Percentiles rank a stretch among this genome's conserved stretches.
These are phyloP conservation scores for Candida fluviatilis DNA, from an alignment of 805 yeast genomes.

Conservation along the genomic window DNA sequence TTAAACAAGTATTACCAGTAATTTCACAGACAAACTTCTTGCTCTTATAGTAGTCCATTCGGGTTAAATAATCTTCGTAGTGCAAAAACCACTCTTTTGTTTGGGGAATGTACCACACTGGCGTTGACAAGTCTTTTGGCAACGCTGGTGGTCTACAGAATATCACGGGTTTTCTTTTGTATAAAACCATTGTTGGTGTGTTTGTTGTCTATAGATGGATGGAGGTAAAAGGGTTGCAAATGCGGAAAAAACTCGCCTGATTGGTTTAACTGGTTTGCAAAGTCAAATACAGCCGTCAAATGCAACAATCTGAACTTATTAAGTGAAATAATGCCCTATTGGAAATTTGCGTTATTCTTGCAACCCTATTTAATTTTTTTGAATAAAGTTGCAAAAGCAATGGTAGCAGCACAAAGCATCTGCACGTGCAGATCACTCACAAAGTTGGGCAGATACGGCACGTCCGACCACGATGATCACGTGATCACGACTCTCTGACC, in stretches of 20 bases:
- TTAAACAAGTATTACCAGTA: slow-evolving; percentile 87
- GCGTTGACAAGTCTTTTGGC: slow-evolving; percentile 52
- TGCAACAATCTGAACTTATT: no score
- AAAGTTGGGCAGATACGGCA: neutral
- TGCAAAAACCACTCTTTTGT: slow-evolving; percentile 85
- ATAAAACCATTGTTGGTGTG: slow-evolving; percentile 57
- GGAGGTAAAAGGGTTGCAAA: no score
- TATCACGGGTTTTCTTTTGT: slow-evolving; percentile 67
- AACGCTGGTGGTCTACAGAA: slow-evolving; percentile 53
- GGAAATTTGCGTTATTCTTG: no score
- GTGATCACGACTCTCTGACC: neutral
- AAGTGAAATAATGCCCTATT: no score
- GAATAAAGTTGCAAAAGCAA: no score
- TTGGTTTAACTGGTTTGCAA: no score
- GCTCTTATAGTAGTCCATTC: slow-evolving; percentile 68
- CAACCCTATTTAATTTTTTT: no score
- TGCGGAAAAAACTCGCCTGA: no score
- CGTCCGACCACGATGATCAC: neutral
- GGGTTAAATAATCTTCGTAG: slow-evolving; percentile 69
- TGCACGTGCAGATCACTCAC: neutral
- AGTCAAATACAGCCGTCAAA: no score
- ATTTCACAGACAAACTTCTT: slow-evolving; percentile 92
- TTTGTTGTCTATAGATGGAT: no score
- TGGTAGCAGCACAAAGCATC: neutral
- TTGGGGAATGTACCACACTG: slow-evolving; percentile 77